Percentiles rank a stretch among this genome's conserved stretches.
phyloP scores from a whole-genome alignment of 1,139 yeast genomes.

The Saccharomyces pastorianus region DNA sequence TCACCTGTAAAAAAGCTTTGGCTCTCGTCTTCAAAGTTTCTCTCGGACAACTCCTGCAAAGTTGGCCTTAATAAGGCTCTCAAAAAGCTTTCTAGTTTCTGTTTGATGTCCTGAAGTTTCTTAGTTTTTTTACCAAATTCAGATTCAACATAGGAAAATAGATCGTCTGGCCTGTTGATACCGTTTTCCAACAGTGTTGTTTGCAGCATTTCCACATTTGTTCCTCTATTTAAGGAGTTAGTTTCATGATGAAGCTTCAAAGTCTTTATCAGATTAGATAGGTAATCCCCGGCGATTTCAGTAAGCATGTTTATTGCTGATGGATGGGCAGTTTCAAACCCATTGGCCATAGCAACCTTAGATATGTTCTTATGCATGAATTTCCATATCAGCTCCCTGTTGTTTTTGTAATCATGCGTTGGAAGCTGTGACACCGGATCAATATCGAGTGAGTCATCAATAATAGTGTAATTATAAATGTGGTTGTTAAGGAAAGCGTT shows the following conservation, averaged over 20 bases:
- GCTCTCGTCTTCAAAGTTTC: constrained; percentile 78
- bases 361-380: constrained; percentile 65
- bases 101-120: constrained; percentile 61
- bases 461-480: constrained; percentile 23
- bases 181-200: constrained; percentile 78
- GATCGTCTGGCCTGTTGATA: constrained; percentile 65
- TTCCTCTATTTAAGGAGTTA: constrained; percentile 40
- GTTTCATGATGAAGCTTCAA: constrained; percentile 66
- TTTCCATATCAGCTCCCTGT: constrained; percentile 51
- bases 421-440: constrained; percentile 69
- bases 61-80: constrained; percentile 82
- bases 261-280: constrained; percentile 66
- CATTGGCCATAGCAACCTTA: constrained; percentile 84
- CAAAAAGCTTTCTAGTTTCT: constrained; percentile 62
- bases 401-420: constrained; percentile 50
- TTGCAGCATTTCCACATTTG: constrained; percentile 44
- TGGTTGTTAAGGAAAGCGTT: constrained; percentile 17
- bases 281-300: constrained; percentile 73
- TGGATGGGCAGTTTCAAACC: constrained; percentile 79
- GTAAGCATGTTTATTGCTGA: constrained; percentile 73
- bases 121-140: constrained; percentile 60
- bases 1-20: constrained; percentile 94
- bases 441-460: constrained; percentile 58
- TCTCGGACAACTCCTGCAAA: constrained; percentile 63
- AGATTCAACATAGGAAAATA: constrained; percentile 69